Conservation (phyloP, 2,329 filamentous ascomycete species). For the Trichophyton mentagrophytes region DNA sequence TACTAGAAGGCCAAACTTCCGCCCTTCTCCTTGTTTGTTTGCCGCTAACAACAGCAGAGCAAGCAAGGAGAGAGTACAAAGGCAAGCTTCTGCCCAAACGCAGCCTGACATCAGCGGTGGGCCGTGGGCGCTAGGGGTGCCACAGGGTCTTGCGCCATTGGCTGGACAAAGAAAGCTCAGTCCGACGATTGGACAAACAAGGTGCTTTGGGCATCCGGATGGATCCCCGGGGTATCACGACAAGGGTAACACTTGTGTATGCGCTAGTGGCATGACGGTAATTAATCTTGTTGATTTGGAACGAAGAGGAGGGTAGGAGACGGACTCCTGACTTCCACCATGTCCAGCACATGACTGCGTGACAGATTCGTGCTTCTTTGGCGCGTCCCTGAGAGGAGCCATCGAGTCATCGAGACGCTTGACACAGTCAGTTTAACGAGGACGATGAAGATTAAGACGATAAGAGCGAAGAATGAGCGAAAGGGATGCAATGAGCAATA, state of each 20-base stretch:
- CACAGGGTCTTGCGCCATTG: not conserved
- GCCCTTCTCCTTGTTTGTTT: not conserved
- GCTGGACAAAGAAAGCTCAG: not conserved
- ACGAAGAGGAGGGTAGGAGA: not conserved
- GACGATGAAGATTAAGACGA: not conserved
- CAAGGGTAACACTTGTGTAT: not conserved
- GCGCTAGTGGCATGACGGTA: conserved; percentile 2
- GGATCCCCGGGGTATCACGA: not conserved
- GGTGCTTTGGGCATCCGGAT: not conserved
- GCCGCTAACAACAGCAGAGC: not conserved
- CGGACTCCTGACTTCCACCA: not conserved
- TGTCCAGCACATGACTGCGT: not conserved
- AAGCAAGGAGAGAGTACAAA: not conserved
- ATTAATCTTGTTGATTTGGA: not conserved
- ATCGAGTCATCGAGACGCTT: not conserved
- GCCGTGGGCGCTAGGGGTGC: not conserved
- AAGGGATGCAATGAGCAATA: not conserved
- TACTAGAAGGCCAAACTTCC: not conserved
- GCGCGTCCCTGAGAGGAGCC: not conserved
- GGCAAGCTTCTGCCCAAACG: not conserved
- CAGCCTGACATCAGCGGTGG: not conserved
- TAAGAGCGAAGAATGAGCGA: too few species aligned
- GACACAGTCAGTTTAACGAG: not conserved
- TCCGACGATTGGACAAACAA: not conserved
- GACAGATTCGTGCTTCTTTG: not conserved